Evolutionary conservation across 441 rosid species (phyloP), one percentile per base, ranked within the genome.

Genomic region (Gossypium gossypioides): DNA sequence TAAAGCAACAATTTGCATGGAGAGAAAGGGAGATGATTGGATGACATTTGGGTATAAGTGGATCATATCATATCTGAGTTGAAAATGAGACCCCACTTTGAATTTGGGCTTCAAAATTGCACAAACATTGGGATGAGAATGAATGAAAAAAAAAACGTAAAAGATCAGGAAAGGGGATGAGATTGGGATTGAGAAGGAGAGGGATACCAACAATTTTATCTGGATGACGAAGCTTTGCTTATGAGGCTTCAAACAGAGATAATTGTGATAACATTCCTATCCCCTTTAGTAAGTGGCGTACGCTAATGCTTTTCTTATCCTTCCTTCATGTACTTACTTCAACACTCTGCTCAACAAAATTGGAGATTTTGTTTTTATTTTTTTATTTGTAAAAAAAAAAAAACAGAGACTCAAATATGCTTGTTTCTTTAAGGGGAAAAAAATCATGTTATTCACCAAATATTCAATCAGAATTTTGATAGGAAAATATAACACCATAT

Each of bases 21-120:
- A 24, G 46, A 24, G 18, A 62, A 13, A 6, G 27, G 51, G 18
- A 24, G 25, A 56, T 58, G 56, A 22, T 24, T 61, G 64, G 69
- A 7, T 61, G 25, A 58, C 51, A 76, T 72, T 77, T 76, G 74
- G 83, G 74, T 51, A 16, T 27, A n/a, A 59, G 58, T 69, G 44
- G 24, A 59, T 74, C 2, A 6, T 51, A 16, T 15, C 19, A 5
- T 73, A 77, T 62, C 61, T n/a, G 29, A 40, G 46, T 19, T 68
- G 50, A 59, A 65, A 56, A 21, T 56, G 15, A 50, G 54, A 76
- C 42, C 54, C 68, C 70, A 44, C 22, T 16, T 60, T n/a, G 15
- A 48, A 2, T 2, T 6, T 44, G 51, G 51, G n/a, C 12, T 19
- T 6, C 13, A 46, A 67, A 48, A 2, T 67, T 2, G 66, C 40